Evolutionary conservation across 2,329 filamentous ascomycete species (phyloP).

Genomic region (Botryotinia convoluta): DNA sequence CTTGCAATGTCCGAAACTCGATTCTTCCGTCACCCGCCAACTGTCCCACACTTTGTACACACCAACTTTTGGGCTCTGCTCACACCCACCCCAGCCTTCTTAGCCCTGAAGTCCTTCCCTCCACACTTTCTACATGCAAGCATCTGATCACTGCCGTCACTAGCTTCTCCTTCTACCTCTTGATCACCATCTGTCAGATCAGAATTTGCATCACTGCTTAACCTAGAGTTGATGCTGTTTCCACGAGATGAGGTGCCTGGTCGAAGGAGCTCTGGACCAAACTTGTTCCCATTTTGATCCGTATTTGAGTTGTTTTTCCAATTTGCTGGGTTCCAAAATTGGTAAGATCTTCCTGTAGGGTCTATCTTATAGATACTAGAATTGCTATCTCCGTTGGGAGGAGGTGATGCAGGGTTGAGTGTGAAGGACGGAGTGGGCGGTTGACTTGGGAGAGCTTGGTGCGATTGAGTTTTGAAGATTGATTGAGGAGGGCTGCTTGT

Average conservation of each 20-base stretch:
- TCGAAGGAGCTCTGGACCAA: slow-evolving; percentile 25
- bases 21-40: slow-evolving; percentile 26
- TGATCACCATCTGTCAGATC: slow-evolving; percentile 36
- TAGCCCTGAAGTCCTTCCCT: slow-evolving; percentile 60
- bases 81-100: slow-evolving; percentile 49
- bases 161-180: slow-evolving; percentile 45
- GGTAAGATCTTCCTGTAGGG: slow-evolving; percentile 43
- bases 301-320: slow-evolving; percentile 42
- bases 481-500: slow-evolving; percentile 32
- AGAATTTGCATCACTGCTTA: slow-evolving; percentile 51
- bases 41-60: slow-evolving; percentile 55
- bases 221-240: slow-evolving; percentile 45
- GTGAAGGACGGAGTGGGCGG: slow-evolving; percentile 18
- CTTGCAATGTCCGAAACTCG: neutral
- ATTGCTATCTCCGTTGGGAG: neutral
- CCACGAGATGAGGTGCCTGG: slow-evolving; percentile 26
- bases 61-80: slow-evolving; percentile 55
- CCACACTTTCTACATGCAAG: slow-evolving; percentile 58
- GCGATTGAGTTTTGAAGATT: slow-evolving; percentile 11
- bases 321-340: slow-evolving; percentile 57
- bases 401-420: slow-evolving; percentile 8
- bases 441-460: slow-evolving; percentile 8
- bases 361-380: slow-evolving; percentile 41
- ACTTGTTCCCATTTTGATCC: slow-evolving; percentile 26
- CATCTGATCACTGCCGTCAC: slow-evolving; percentile 44